A percentile compares a stretch with the other conserved stretches of the same genome.
Conservation (phyloP, 176 grass and related monocot species). For the Aegilops speltoides region DNA sequence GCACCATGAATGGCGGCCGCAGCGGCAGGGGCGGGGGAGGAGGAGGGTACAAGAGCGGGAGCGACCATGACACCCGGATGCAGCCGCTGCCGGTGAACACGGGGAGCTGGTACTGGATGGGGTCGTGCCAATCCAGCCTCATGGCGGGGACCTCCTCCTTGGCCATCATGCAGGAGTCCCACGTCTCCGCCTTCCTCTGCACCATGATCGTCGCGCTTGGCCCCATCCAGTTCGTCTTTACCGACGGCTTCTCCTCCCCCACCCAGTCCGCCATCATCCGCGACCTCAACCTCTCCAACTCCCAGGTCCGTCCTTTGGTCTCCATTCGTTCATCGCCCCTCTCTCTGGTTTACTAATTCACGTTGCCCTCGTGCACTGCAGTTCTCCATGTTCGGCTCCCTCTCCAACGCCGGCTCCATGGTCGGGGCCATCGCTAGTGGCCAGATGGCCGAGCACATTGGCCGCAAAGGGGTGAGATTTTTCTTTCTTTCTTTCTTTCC, state of each 20-base stretch:
- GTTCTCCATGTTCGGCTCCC: no score
- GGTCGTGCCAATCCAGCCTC: background rate
- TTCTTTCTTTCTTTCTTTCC: no score
- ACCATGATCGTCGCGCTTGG: constrained; percentile 83
- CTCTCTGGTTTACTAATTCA: no score
- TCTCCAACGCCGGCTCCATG: background rate
- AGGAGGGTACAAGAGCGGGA: constrained; percentile 55
- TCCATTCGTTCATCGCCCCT: no score
- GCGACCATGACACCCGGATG: constrained; percentile 67
- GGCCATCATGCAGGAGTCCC: constrained; percentile 28
- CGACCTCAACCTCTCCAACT: no score
- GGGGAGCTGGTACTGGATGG: background rate
- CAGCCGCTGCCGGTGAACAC: constrained; percentile 52
- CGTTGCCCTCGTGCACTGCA: no score
- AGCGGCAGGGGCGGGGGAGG: constrained; percentile 23
- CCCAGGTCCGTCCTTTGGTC: no score
- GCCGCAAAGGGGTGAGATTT: constrained; percentile 61
- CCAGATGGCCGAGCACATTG: constrained; percentile 83
- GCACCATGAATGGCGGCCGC: constrained; percentile 20
- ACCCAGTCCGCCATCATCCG: no score
- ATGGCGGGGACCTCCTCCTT: no score
- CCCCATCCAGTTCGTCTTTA: constrained; percentile 91
- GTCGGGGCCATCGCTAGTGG: no score
- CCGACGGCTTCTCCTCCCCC: background rate
- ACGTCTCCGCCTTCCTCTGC: constrained; percentile 70